These are phyloP conservation scores for Ceratocystis cubensis DNA, from an alignment of 2,329 filamentous ascomycete species.

Conservation along the genomic window DNA sequence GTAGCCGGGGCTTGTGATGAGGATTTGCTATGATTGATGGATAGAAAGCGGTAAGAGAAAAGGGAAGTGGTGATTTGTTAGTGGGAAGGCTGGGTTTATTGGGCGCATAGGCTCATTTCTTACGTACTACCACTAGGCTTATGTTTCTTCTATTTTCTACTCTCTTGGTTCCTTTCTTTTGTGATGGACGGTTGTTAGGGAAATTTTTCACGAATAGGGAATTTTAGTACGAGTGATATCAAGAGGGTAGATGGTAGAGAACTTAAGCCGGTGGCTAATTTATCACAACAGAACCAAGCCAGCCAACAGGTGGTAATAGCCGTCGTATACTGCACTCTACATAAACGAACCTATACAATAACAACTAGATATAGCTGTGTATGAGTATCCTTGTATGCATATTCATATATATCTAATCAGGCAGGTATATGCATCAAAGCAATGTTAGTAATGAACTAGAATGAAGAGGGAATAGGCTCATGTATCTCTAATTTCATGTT, in stretches of 20 bases:
- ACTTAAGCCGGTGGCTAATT: no score
- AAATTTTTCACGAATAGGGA: not conserved
- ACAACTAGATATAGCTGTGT: no score
- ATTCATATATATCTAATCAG: no score
- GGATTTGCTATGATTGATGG: not conserved
- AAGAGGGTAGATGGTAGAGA: not conserved
- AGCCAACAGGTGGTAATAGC: no score
- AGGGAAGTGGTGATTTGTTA: conserved; percentile 9
- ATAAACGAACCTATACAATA: no score
- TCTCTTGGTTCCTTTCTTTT: not conserved
- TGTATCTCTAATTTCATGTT: no score
- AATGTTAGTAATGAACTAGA: no score
- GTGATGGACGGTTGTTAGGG: not conserved
- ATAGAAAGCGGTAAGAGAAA: conserved; percentile 8
- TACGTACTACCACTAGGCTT: not conserved
- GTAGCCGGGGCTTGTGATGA: not conserved
- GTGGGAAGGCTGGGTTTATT: conserved; percentile 9
- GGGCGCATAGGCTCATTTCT: not conserved
- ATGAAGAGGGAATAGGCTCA: no score
- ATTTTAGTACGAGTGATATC: not conserved
- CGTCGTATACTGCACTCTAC: no score
- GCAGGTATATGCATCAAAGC: no score
- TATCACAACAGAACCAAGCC: no score
- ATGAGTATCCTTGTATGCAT: no score
- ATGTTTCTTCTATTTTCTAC: not conserved